A percentile compares a stretch with the other conserved stretches of the same genome.
These are phyloP conservation scores for Ophiostoma ulmi DNA, from an alignment of 2,329 filamentous ascomycete genomes.

Conservation along the genomic window DNA sequence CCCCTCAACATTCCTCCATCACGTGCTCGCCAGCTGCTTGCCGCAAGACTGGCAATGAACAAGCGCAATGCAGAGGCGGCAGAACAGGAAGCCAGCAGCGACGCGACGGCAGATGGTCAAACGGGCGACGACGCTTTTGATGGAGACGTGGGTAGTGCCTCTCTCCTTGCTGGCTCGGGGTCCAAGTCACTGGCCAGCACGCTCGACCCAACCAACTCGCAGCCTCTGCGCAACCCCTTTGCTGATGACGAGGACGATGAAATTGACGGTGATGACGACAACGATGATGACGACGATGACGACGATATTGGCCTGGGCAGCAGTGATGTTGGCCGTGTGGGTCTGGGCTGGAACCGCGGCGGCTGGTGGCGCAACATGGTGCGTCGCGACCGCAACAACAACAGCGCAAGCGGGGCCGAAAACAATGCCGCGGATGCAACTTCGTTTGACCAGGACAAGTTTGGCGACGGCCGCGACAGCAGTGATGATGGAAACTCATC, in stretches of 20 bases:
- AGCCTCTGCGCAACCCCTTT: slow-evolving; percentile 47
- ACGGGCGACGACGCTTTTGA: not conserved
- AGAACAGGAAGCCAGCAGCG: slow-evolving; percentile 40
- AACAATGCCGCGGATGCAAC: not conserved
- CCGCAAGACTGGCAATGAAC: slow-evolving; percentile 74
- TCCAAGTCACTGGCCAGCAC: slow-evolving; percentile 20
- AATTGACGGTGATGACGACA: slow-evolving; percentile 42
- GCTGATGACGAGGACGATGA: slow-evolving; percentile 53
- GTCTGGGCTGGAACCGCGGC: slow-evolving; percentile 34
- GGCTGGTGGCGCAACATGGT: slow-evolving; percentile 38
- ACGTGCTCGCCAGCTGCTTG: slow-evolving; percentile 80
- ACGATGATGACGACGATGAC: slow-evolving; percentile 37
- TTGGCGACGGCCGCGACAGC: slow-evolving; percentile 38
- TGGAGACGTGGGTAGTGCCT: slow-evolving; percentile 15
- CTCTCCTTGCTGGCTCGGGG: slow-evolving; percentile 4
- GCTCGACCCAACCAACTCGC: slow-evolving; percentile 25
- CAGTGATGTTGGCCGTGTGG: slow-evolving; percentile 31
- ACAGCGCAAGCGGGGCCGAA: not conserved
- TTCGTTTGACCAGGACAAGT: slow-evolving; percentile 30
- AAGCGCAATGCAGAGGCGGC: slow-evolving; percentile 52
- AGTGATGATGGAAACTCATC: slow-evolving; percentile 28
- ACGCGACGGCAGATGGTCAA: slow-evolving; percentile 24
- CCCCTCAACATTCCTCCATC: slow-evolving; percentile 75
- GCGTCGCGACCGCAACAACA: slow-evolving; percentile 21
- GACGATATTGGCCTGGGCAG: slow-evolving; percentile 38